Percentiles rank a stretch among this genome's conserved stretches.
phyloP scores from a whole-genome alignment of 2,329 filamentous ascomycete genomes.

The Epichloe bromicola region DNA sequence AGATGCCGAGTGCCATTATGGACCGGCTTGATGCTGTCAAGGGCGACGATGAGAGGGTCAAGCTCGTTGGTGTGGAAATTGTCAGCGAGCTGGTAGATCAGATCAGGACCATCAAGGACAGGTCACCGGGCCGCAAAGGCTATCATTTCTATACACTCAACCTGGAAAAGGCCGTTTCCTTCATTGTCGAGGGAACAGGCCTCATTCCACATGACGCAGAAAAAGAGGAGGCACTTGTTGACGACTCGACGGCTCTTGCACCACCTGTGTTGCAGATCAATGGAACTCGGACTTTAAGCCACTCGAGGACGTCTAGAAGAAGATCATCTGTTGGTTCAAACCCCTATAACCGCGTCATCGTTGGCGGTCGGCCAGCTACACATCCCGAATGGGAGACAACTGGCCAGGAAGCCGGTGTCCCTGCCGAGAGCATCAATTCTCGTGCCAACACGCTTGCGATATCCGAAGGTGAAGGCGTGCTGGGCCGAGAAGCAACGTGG shows the following conservation, averaged over 20 bases:
- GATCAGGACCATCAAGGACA: constrained; percentile 52
- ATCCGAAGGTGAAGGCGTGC: constrained; percentile 78
- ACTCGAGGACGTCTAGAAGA: constrained; percentile 38
- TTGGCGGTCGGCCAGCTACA: constrained; percentile 49
- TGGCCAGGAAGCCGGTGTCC: constrained; percentile 66
- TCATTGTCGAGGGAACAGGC: constrained; percentile 75
- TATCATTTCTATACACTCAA: constrained; percentile 98
- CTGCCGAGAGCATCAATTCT: constrained; percentile 58
- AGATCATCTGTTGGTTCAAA: constrained; percentile 73
- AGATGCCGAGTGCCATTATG: constrained; percentile 59
- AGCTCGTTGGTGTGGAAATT: constrained; percentile 68
- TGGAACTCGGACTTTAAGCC: constrained; percentile 26
- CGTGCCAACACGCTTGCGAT: constrained; percentile 82
- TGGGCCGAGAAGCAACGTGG: constrained; percentile 94
- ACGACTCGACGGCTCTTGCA: constrained; percentile 22
- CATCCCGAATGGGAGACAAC: constrained; percentile 57
- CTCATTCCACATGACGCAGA: constrained; percentile 57
- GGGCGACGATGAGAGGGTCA: constrained; percentile 70
- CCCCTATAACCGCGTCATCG: constrained; percentile 76
- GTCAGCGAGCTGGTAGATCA: constrained; percentile 71
- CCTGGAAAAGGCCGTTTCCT: constrained; percentile 87
- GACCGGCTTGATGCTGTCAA: constrained; percentile 58
- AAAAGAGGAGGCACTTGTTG: constrained; percentile 38
- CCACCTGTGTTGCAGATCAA: constrained; percentile 32
- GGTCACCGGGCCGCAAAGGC: constrained; percentile 51